Evolutionary conservation across 2,329 filamentous ascomycete species (phyloP).

Genomic region (Phialocephala subalpina): DNA sequence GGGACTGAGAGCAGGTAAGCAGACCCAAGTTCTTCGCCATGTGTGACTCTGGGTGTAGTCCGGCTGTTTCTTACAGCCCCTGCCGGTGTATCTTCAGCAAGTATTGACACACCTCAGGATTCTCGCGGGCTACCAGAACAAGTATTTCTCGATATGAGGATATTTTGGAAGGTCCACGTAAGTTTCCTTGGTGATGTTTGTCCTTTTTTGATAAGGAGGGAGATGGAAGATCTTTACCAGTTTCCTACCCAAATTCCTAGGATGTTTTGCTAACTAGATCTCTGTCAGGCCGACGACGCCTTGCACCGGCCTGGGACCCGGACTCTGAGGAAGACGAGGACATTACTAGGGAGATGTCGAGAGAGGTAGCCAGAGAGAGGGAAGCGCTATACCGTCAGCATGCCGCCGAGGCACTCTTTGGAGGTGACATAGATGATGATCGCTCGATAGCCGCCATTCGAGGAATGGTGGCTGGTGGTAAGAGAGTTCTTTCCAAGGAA

Average conservation of each 20-base stretch:
- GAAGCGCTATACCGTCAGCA: slow-evolving; percentile 25
- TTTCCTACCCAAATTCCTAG: no score
- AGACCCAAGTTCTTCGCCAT: background rate
- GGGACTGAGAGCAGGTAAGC: slow-evolving; percentile 1
- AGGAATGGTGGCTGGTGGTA: slow-evolving; percentile 33
- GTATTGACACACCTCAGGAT: slow-evolving; percentile 8
- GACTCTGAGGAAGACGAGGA: slow-evolving; percentile 14
- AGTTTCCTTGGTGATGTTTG: background rate
- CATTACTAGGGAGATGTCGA: slow-evolving; percentile 26
- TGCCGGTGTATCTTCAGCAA: background rate
- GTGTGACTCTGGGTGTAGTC: background rate
- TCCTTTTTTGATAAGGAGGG: background rate
- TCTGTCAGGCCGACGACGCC: background rate
- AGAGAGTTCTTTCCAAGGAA: slow-evolving; percentile 40
- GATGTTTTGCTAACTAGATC: background rate
- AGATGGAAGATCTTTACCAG: background rate
- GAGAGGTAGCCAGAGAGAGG: slow-evolving; percentile 17
- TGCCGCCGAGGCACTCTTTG: slow-evolving; percentile 15
- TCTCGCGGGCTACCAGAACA: slow-evolving; percentile 4
- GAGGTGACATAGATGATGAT: slow-evolving; percentile 30
- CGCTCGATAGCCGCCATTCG: slow-evolving; percentile 35
- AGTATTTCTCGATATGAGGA: slow-evolving; percentile 7
- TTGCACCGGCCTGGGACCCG: background rate
- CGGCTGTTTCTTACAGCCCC: background rate
- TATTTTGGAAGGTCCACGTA: background rate